A percentile compares a stretch with the other conserved stretches of the same genome.
Evolutionary conservation across 176 grass and related monocot genomes (phyloP).

Genomic region (Olyra latifolia): DNA sequence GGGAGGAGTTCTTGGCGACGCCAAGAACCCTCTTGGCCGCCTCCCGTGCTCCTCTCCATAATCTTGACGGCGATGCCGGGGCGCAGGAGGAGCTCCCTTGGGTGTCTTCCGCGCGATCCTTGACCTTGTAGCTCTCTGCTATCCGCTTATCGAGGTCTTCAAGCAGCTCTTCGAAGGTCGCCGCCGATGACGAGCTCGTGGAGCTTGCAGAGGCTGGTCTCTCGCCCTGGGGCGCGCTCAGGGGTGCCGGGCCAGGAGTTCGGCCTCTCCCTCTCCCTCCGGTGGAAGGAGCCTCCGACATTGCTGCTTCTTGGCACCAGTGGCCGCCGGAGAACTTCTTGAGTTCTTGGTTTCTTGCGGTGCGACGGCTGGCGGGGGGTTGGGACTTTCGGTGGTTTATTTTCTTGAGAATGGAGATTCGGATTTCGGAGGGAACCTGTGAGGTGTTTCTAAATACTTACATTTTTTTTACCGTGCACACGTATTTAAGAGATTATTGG

Average conservation of each 20-base stretch:
- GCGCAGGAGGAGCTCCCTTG: constrained; percentile 8
- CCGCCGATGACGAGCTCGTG: background rate
- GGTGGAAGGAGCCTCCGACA: background rate
- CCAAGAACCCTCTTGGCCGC: constrained; percentile 20
- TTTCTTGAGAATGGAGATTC: constrained; percentile 6
- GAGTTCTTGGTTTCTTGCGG: constrained; percentile 36
- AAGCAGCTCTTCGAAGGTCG: background rate
- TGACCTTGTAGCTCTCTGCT: background rate
- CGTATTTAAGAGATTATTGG: no score
- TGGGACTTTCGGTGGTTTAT: background rate
- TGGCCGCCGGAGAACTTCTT: background rate
- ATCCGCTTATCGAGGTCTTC: background rate
- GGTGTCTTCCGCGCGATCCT: background rate
- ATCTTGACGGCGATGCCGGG: constrained; percentile 1
- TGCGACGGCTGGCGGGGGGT: background rate
- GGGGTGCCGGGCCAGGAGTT: background rate
- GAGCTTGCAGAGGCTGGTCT: background rate
- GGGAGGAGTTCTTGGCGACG: background rate
- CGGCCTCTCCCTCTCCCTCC: background rate
- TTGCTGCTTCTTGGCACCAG: constrained; percentile 19
- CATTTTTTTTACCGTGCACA: no score
- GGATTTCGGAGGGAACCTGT: constrained; percentile 24
- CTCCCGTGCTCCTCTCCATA: background rate
- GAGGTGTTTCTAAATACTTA: no score
- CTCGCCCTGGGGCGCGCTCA: background rate